Evolutionary conservation across 257 asterid genomes (phyloP).

Genomic region (Solanum sitiens): DNA sequence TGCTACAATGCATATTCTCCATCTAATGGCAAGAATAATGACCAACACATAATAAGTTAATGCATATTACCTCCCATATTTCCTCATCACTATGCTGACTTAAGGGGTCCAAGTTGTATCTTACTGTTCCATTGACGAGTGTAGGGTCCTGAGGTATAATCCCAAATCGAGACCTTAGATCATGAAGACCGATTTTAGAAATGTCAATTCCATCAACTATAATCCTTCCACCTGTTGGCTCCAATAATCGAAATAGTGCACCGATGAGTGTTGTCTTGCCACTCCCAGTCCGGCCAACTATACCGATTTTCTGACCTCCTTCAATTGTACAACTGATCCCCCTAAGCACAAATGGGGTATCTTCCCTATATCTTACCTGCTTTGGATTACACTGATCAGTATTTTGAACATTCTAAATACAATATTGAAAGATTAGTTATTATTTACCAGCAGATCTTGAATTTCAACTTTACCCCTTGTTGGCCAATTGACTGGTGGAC

Average conservation of each 20-base stretch:
- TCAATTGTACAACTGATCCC: constrained; percentile 79
- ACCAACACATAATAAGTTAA: too few species aligned
- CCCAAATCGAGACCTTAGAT: constrained; percentile 80
- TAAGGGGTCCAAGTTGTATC: constrained; percentile 85
- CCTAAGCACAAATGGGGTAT: constrained; percentile 68
- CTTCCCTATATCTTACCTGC: constrained; percentile 74
- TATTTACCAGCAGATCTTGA: constrained; percentile 62
- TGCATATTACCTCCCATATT: constrained; percentile 70
- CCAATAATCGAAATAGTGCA: constrained; percentile 84
- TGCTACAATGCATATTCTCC: too few species aligned
- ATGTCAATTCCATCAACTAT: constrained; percentile 79
- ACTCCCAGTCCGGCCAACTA: constrained; percentile 96
- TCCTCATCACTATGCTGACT: constrained; percentile 57
- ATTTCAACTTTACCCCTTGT: constrained; percentile 75
- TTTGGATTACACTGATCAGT: constrained; percentile 1
- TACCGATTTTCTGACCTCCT: constrained; percentile 82
- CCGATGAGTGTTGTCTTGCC: constrained; percentile 92
- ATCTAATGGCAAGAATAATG: too few species aligned
- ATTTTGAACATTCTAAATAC: not conserved
- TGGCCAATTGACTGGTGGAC: constrained; percentile 78
- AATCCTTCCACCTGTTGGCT: constrained; percentile 78
- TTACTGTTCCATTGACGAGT: constrained; percentile 80
- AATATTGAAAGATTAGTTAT: not conserved
- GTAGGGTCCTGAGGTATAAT: constrained; percentile 98
- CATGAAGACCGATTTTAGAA: constrained; percentile 71